Evolutionary conservation across 202 grass and related monocot genomes (phyloP), one percentile per base, ranked within the genome.

Genomic region (Schoenoplectus triqueter): DNA sequence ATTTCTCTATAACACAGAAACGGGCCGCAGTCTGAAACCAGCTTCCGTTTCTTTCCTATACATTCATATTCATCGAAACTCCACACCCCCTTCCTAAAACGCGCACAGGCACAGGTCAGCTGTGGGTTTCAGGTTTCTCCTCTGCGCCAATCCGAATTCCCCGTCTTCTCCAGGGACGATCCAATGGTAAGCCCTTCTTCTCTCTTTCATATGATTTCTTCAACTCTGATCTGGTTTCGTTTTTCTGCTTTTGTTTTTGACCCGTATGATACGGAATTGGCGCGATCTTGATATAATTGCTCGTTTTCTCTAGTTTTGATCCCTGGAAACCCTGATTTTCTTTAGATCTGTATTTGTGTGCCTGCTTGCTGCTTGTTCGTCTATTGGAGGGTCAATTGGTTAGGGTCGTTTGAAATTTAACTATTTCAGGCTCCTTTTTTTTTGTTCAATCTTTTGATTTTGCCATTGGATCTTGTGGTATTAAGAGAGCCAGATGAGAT

Each of bases 71-170:
- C 41, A 0, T 19, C 17, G n/a, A 1, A 72, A 19, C 7, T 20
- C 5, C 5, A 45, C 69, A 1, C 31, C 8, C 22, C 6, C 67
- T 31, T 73, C 69, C 69, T 18, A 73, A 73, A 73, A 50, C 69
- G 69, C 69, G 45, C 45, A 50, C 8, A 66, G 64, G 64, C 64
- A 66, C 45, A 47, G n/a, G 69, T 73, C 45, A 73, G 69, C 69
- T n/a, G 45, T 50, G 69, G 45, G 69, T 73, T 20, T 71, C 68
- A 5, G 64, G 14, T 48, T 71, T 20, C 45, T 46, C 42, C 7
- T 45, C 14, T 73, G 15, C 46, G 6, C 46, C 3, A 9, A 20
- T 49, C 69, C 41, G 7, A 73, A 50, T 73, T 73, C 46, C 69
- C 7, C 69, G 69, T 73, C n/a, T 73, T 73, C 69, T 49, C 45